Evolutionary conservation across 352 stramenopile species (phyloP), one percentile per base, ranked within the genome.

Genomic region (Globisporangium spinosum): DNA sequence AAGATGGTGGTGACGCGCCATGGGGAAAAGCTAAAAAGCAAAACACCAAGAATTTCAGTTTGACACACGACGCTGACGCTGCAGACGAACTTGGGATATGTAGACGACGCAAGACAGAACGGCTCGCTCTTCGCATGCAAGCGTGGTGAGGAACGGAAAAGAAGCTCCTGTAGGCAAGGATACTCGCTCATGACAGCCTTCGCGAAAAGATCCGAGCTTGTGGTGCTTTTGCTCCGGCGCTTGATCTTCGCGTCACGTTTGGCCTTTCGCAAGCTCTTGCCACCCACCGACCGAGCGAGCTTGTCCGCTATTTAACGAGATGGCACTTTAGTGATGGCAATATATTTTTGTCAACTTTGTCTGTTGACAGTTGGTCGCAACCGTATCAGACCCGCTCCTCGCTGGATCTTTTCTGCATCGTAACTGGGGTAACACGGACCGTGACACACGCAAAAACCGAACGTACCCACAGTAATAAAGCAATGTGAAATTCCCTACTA

Each of bases 391-490:
- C 9, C 9, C 10, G 9, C 34, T 40, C 34, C 34, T 13, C 34
- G 12, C 10, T 55, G 47, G 47, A 55, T 55, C 20, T 55, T 57
- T 57, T 57, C 51, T 57, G 22, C 51, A 20, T 40, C 20, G n/a
- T 29, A 55, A 55, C 47, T 12, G 34, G 34, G 20, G 47, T 55
- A 25, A 54, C 47, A n/a, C 47, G 23, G 47, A 27, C 47, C 47
- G 51, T 57, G 51, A 57, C 51, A 57, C 51, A 57, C 49, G 12
- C 9, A 13, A 57, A 57, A 57, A 34, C 22, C 22, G 22, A 13
- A 57, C 23, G 51, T 57, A 57, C 51, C 51, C 51, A 57, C 51
- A 57, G n/a, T 32, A 32, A 32, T 32, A 32, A 32, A 32, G 29
- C 29, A 32, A 32, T 32, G 29, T 32, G 4, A 32, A 32, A 32